Conservation (phyloP, 192 early-diverging fungal species). For the Cetraspora pellucida region DNA sequence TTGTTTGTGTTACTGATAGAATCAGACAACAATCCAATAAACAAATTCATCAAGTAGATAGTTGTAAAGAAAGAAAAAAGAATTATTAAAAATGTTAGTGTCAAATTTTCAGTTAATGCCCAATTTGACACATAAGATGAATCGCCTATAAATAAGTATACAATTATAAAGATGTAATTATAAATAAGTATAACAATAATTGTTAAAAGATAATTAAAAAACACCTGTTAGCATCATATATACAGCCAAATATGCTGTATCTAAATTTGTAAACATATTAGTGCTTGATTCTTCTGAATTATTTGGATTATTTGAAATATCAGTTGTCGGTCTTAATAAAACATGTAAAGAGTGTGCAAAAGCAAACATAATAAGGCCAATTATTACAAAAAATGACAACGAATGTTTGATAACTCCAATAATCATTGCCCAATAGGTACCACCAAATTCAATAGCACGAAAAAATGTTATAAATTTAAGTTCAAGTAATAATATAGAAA, state of each 20-base stretch:
- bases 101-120: too few relatives aligned
- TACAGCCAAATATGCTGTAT: neutral
- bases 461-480: constrained; percentile 18
- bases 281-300: constrained; percentile 9
- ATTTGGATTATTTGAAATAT: neutral
- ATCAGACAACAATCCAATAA: too few relatives aligned
- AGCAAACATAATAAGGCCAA: neutral
- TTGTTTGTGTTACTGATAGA: too few relatives aligned
- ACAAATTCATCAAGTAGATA: too few relatives aligned
- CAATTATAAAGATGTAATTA: too few relatives aligned
- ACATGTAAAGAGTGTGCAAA: constrained; percentile 9
- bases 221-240: constrained; percentile 13
- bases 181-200: too few relatives aligned
- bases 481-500: neutral
- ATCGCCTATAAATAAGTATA: too few relatives aligned
- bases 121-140: too few relatives aligned
- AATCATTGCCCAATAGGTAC: constrained; percentile 1
- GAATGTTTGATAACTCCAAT: constrained; percentile 7
- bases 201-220: neutral
- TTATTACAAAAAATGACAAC: constrained; percentile 1
- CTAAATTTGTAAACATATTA: neutral
- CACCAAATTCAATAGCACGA: neutral
- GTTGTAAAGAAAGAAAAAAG: too few relatives aligned
- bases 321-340: neutral
- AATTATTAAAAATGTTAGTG: too few relatives aligned